A percentile compares a stretch with the other conserved stretches of the same genome.
phyloP scores from a whole-genome alignment of 176 grass and related monocot species.

The Oryza coarctata region DNA sequence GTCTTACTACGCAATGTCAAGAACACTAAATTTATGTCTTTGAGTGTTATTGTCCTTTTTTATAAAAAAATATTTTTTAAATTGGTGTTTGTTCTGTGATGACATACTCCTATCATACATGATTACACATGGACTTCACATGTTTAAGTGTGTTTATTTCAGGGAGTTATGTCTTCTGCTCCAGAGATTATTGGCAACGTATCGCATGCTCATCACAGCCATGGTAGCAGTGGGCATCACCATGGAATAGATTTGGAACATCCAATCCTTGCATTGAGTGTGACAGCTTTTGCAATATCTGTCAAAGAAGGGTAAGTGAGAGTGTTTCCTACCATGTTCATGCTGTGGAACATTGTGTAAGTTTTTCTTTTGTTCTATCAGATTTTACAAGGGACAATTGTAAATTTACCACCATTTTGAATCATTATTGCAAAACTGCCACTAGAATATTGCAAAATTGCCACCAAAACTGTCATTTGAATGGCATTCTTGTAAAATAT shows the following conservation, averaged over 20 bases:
- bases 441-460: no score
- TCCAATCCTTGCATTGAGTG: slow-evolving; percentile 78
- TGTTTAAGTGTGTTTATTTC: slow-evolving; percentile 34
- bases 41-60: not conserved
- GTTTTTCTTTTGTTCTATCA: slow-evolving; percentile 5
- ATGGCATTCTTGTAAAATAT: no score
- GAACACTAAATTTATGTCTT: slow-evolving; percentile 12
- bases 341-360: not conserved
- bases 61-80: not conserved
- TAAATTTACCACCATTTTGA: no score
- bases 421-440: no score
- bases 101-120: slow-evolving; percentile 1
- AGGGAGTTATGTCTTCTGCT: slow-evolving; percentile 65
- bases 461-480: no score
- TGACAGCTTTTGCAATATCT: slow-evolving; percentile 79
- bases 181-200: slow-evolving; percentile 56
- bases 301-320: slow-evolving; percentile 91
- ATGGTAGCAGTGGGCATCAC: slow-evolving; percentile 58
- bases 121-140: slow-evolving; percentile 20
- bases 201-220: slow-evolving; percentile 41
- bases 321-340: not conserved
- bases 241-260: slow-evolving; percentile 97
- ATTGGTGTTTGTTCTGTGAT: slow-evolving; percentile 5
- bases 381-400: not conserved
- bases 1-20: slow-evolving; percentile 50